Evolutionary conservation across 371 early-diverging fungal genomes (phyloP).

Genomic region (Zychaea mexicana): DNA sequence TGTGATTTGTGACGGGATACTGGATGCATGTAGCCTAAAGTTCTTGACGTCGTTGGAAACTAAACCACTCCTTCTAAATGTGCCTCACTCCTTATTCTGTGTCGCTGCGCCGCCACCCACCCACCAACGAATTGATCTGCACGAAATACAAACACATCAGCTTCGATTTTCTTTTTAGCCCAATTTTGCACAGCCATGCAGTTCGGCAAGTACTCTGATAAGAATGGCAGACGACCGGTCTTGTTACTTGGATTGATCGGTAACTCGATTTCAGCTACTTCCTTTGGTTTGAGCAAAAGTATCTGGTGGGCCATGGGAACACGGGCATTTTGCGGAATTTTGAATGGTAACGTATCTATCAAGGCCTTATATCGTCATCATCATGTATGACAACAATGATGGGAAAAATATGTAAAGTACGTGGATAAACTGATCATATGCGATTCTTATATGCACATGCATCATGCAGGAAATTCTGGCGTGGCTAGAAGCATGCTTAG

Average conservation of each 20-base stretch:
- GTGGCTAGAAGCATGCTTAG: conserved; percentile 84
- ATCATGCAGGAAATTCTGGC: conserved; percentile 84
- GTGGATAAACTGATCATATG: no score
- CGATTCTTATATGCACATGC: neutral
- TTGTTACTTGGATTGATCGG: conserved; percentile 78
- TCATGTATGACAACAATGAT: neutral
- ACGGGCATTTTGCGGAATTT: conserved; percentile 77
- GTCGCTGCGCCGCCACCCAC: no score
- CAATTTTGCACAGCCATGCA: conserved; percentile 58
- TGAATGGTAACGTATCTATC: conserved; percentile 60
- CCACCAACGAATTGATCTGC: neutral
- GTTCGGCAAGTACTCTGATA: conserved; percentile 62
- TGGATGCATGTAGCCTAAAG: no score
- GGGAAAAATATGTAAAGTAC: neutral
- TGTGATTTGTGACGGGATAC: no score
- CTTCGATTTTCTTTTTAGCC: conserved; percentile 56
- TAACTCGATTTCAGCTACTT: conserved; percentile 63
- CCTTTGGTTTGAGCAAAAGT: conserved; percentile 77
- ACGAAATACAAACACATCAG: conserved; percentile 15
- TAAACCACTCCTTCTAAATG: no score
- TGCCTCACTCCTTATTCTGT: no score
- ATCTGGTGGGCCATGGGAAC: conserved; percentile 68
- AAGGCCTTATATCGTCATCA: neutral
- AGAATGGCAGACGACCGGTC: conserved; percentile 81
- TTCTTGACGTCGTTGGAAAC: no score